Conservation (phyloP, 306 rosid genomes). For the Boehmeria nivea region DNA sequence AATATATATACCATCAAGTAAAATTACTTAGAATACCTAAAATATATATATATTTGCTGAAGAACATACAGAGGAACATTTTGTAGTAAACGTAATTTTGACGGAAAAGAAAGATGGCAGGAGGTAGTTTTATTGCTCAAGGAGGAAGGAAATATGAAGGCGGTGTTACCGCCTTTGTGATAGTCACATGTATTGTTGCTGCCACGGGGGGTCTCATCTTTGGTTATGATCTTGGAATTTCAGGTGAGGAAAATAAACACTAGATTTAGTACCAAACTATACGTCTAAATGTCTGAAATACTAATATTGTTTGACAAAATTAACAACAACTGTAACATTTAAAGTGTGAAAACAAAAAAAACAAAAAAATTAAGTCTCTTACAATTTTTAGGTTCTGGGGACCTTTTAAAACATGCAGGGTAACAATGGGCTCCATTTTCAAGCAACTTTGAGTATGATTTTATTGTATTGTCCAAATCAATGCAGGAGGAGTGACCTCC, state of each 20-base stretch:
- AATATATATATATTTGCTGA: neutral
- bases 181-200: slow-evolving; percentile 35
- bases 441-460: no score
- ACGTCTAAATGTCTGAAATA: no score
- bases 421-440: no score
- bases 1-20: neutral
- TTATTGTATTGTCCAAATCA: neutral
- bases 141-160: slow-evolving; percentile 26
- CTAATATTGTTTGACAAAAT: no score
- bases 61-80: neutral
- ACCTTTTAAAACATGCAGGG: no score
- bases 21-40: neutral
- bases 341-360: no score
- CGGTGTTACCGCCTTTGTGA: slow-evolving; percentile 19
- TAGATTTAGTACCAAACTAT: no score
- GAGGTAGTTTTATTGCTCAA: slow-evolving; percentile 21
- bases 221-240: slow-evolving; percentile 39
- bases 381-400: no score
- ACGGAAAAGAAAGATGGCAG: slow-evolving; percentile 29
- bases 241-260: slow-evolving; percentile 22
- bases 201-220: slow-evolving; percentile 51
- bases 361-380: no score
- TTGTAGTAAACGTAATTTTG: neutral
- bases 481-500: slow-evolving; percentile 37
- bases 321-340: no score